A percentile compares a stretch with the other conserved stretches of the same genome.
Evolutionary conservation across 169 alveolate genomes (phyloP).

Genomic region (Plasmodium inui): DNA sequence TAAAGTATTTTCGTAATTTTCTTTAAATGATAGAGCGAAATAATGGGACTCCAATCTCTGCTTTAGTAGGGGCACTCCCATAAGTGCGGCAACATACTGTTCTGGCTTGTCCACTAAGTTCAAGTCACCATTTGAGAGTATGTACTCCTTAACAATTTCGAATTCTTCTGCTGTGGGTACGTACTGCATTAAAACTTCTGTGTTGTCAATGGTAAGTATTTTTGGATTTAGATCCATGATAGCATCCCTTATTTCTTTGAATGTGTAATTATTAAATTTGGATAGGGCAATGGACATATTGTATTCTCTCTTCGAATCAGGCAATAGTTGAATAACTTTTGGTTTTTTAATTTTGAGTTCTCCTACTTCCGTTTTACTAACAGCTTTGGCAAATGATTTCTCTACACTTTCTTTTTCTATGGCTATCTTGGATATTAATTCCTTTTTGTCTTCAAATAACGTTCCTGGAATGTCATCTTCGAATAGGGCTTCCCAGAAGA

Average conservation of each 20-base stretch:
- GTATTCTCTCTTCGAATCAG: slow-evolving; percentile 92
- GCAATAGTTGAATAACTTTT: slow-evolving; percentile 88
- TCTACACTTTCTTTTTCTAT: slow-evolving; percentile 87
- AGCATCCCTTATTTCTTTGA: slow-evolving; percentile 91
- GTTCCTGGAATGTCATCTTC: slow-evolving; percentile 91
- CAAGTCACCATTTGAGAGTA: slow-evolving; percentile 90
- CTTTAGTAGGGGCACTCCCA: slow-evolving; percentile 90
- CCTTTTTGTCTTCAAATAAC: slow-evolving; percentile 86
- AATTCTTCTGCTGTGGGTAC: slow-evolving; percentile 91
- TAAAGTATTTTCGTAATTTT: slow-evolving; percentile 85
- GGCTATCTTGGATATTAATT: slow-evolving; percentile 81
- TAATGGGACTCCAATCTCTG: slow-evolving; percentile 90
- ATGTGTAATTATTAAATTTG: slow-evolving; percentile 91
- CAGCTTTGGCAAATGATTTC: slow-evolving; percentile 84
- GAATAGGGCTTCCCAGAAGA: slow-evolving; percentile 92
- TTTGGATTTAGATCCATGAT: slow-evolving; percentile 88
- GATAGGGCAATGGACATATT: slow-evolving; percentile 92
- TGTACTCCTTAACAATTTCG: slow-evolving; percentile 89
- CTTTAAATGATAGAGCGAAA: slow-evolving; percentile 88
- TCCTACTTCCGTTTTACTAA: slow-evolving; percentile 28
- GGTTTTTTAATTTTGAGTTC: slow-evolving; percentile 53
- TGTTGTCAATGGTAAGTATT: slow-evolving; percentile 88
- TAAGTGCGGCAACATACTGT: slow-evolving; percentile 91
- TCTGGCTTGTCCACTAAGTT: slow-evolving; percentile 91
- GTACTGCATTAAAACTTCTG: slow-evolving; percentile 89